These are phyloP conservation scores for Apophysomyces trapeziformis DNA, from an alignment of 371 early-diverging fungal genomes.

Conservation along the genomic window DNA sequence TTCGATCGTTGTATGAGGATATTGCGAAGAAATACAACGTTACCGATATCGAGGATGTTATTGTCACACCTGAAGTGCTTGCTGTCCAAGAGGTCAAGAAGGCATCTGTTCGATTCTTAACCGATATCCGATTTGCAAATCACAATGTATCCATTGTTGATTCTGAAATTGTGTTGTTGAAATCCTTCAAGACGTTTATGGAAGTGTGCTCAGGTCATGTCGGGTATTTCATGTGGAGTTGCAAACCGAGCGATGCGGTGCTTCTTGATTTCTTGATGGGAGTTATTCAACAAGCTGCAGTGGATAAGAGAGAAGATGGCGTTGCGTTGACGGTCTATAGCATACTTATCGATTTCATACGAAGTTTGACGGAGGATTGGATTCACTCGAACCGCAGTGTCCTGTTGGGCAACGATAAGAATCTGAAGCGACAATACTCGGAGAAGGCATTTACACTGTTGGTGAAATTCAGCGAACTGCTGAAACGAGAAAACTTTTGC, in stretches of 20 bases:
- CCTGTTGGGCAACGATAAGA: constrained; percentile 18
- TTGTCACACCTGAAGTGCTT: constrained; percentile 28
- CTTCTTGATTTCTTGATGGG: constrained; percentile 31
- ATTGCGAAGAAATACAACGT: constrained; percentile 17
- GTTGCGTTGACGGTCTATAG: constrained; percentile 35
- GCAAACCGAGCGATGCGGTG: constrained; percentile 16
- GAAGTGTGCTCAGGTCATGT: constrained; percentile 37
- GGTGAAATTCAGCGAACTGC: constrained; percentile 24
- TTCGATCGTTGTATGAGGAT: constrained; percentile 26
- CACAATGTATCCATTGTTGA: constrained; percentile 47
- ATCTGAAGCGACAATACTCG: constrained; percentile 25
- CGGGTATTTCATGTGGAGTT: constrained; percentile 38
- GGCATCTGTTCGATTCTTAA: constrained; percentile 20
- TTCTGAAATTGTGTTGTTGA: constrained; percentile 35
- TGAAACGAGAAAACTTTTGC: constrained; percentile 41
- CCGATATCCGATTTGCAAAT: constrained; percentile 33
- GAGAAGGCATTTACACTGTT: constrained; percentile 31
- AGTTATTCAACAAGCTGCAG: constrained; percentile 23
- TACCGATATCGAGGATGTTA: constrained; percentile 11
- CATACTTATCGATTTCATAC: constrained; percentile 33
- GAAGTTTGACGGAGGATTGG: constrained; percentile 51
- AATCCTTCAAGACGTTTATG: constrained; percentile 41
- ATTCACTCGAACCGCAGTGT: constrained; percentile 24
- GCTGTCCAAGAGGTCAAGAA: constrained; percentile 30
- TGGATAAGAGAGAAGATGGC: constrained; percentile 29